These are phyloP conservation scores for Clausena lansium DNA, from an alignment of 345 rosid species.

Conservation along the genomic window DNA sequence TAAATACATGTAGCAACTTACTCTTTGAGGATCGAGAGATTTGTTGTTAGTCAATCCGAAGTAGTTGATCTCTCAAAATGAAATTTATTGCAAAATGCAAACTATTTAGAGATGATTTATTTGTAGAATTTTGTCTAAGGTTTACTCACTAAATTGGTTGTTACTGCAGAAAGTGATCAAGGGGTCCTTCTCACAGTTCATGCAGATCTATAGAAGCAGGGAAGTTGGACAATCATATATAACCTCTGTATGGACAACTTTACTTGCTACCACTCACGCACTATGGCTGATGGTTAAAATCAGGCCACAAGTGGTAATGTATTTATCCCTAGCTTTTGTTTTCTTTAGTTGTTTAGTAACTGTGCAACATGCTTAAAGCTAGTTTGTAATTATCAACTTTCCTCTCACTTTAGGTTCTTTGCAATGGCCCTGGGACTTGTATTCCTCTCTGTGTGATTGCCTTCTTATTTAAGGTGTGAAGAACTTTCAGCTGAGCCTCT, in stretches of 20 bases:
- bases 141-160: slow-evolving; percentile 3
- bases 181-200: slow-evolving; percentile 40
- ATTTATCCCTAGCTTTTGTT: slow-evolving; percentile 1
- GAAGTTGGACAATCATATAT: slow-evolving; percentile 94
- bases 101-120: not conserved
- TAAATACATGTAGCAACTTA: not conserved
- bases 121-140: not conserved
- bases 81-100: not conserved
- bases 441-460: slow-evolving; percentile 80
- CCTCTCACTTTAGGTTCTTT: slow-evolving; percentile 53
- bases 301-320: slow-evolving; percentile 83
- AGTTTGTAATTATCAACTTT: slow-evolving; percentile 4
- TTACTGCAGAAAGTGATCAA: slow-evolving; percentile 36
- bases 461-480: slow-evolving; percentile 66
- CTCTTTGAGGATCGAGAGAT: not conserved
- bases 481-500: not conserved
- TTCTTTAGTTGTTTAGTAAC: not conserved
- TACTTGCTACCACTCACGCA: slow-evolving; percentile 66
- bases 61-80: not conserved
- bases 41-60: not conserved
- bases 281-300: slow-evolving; percentile 70
- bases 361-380: not conserved
- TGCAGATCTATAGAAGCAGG: slow-evolving; percentile 86
- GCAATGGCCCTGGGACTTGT: slow-evolving; percentile 98
- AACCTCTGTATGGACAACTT: slow-evolving; percentile 83